Percentiles rank a stretch among this genome's conserved stretches.
phyloP scores from a whole-genome alignment of 352 stramenopile species.

The Pythium grandisporangium region DNA sequence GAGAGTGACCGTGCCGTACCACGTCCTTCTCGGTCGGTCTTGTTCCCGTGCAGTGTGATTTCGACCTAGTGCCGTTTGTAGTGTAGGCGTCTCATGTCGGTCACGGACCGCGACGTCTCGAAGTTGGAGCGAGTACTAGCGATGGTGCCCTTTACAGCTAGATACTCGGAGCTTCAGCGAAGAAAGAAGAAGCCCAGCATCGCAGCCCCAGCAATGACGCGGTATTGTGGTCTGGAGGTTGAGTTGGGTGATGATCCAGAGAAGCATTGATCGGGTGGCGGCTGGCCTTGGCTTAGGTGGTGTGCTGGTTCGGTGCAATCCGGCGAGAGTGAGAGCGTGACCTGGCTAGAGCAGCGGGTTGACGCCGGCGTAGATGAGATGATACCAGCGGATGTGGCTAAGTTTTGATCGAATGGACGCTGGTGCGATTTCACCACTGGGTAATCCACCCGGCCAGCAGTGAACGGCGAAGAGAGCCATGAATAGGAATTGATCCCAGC shows the following conservation, averaged over 20 bases:
- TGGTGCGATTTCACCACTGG: not conserved
- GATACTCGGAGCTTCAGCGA: constrained; percentile 4
- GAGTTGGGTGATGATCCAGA: not conserved
- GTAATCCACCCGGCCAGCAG: not conserved
- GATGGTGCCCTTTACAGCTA: not conserved
- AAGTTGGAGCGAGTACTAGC: constrained; percentile 6
- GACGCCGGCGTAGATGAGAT: constrained; percentile 2
- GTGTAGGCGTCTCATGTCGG: not conserved
- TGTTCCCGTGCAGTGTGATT: constrained; percentile 2
- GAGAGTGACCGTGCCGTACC: not conserved
- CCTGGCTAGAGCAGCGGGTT: not conserved
- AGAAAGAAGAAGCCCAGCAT: constrained; percentile 12
- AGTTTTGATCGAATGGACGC: constrained; percentile 7
- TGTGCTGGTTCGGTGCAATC: constrained; percentile 4
- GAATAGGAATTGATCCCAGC: constrained; percentile 5
- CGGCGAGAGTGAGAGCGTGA: constrained; percentile 5
- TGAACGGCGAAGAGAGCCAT: constrained; percentile 8
- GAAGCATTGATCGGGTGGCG: constrained; percentile 4
- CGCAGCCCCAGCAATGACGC: constrained; percentile 13
- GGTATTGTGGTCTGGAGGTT: constrained; percentile 9
- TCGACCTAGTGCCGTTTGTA: not conserved
- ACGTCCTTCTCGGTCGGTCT: constrained; percentile 5
- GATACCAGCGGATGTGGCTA: constrained; percentile 11
- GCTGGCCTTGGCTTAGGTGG: not conserved
- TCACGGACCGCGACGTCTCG: constrained; percentile 8